Base-by-base conservation (phyloP, 2,329 filamentous ascomycete species). In the Ophiobolus disseminans region DNA sequence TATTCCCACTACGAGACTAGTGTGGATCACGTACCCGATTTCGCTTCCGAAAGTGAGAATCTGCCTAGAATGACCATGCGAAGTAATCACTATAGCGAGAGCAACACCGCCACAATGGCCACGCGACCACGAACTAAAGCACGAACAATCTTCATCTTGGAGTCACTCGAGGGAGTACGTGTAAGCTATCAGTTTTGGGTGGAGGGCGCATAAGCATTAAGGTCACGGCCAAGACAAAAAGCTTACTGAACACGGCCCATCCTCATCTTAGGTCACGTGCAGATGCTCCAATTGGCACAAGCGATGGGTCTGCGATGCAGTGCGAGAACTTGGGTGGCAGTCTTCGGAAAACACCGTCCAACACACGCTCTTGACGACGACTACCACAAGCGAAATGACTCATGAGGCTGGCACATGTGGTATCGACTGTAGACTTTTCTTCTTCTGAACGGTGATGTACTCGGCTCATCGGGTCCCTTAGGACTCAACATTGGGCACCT, bases 151-250 rank as follows among this genome's bases (percentile, higher is more conserved):
- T 28, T 9, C n/a, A 9, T 3, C 10, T 10, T 28, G 5, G 25
- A 9, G n/a, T 10, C 25, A 28, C n/a, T 28, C 25, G 5, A n/a
- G n/a, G 9, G 25, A 28, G 3, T 5, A 9, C 25, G 25, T 28
- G n/a, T 28, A 28, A 3, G 25, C 25, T n/a, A n/a, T 28, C 25
- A 28, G 9, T 28, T n/a, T 9, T 28, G 25, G n/a, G 25, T 5
- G n/a, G n/a, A 3, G 10, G 6, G 37, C 9, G 22, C 16, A n/a
- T 50, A 40, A 51, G 48, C 35, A 32, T 11, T 11, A 34, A 35
- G 25, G 31, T 35, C 40, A 48, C 19, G 19, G 40, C 51, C 43
- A 51, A 54, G 40, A 48, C 40, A 48, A 23, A 47, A 34, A 32
- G 48, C 48, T 41, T 51, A 42, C 37, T 52, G 46, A 51, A 45